Base-by-base conservation (phyloP, 2,329 filamentous ascomycete species). In the Hypoxylon sp. region DNA sequence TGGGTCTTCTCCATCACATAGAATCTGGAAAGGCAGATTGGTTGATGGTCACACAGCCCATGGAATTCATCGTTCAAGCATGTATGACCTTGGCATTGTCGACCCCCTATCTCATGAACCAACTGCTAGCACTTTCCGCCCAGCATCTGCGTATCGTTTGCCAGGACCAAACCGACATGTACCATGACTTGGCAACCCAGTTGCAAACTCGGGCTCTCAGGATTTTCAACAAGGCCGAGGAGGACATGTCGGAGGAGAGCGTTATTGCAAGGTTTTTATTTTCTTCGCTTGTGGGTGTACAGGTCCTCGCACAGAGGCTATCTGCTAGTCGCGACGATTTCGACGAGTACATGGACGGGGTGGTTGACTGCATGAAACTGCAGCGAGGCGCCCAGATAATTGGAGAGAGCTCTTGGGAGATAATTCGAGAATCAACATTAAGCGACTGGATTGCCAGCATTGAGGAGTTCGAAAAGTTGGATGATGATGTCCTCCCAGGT, bases 81-180 rank as follows among this genome's bases (percentile, higher is more conserved):
- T 51, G 22, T 13, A 54, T 54, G 20, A 35, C 27, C 11, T 54
- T 40, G 1, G 42, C 59, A 20, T 49, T 62, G 2, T 31, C 37
- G 6, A 49, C 40, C 40, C 44, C 50, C n/a, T 63, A 50, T 44
- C 42, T 63, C 31, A 63, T 57, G 60, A 44, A 57, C 25, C 60
- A 63, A 51, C 20, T 63, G 27, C 35, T 57, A 7, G 44, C 53
- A 10, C 44, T 57, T 35, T 63, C 51, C 11, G 31, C 50, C 31
- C 46, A 49, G 31, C 22, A 56, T 14, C 22, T 63, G n/a, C 50
- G 31, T 10, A 50, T 13, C 10, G 6, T 57, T n/a, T 40, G 11
- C 44, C 13, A 20, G 6, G 60, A 44, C n/a, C 14, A 57, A 37
- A 46, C 13, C 3, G 3, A 8, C 2, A 22, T 10, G 2, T 62